Evolutionary conservation across 768 basidiomycete species (phyloP).

Genomic region (Suillus subaureus): DNA sequence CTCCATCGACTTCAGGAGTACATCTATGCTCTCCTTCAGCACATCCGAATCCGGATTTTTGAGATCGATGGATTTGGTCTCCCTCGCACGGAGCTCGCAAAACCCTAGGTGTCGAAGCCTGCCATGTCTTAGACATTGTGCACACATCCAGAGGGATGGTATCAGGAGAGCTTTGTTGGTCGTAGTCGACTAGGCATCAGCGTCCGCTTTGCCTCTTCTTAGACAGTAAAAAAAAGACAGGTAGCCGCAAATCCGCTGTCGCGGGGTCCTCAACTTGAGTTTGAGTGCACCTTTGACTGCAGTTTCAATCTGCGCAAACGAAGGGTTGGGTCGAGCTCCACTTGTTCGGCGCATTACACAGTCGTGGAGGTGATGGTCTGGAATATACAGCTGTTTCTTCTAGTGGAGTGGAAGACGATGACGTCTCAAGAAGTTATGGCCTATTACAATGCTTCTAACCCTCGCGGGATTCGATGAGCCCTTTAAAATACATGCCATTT

Average conservation of each 20-base stretch:
- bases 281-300: not conserved
- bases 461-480: not conserved
- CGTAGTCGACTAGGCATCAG: too few species aligned
- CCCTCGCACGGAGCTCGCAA: not conserved
- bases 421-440: not conserved
- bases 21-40: not conserved
- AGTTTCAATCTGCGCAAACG: not conserved
- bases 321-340: not conserved
- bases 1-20: not conserved
- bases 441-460: not conserved
- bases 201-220: too few species aligned
- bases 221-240: too few species aligned
- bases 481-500: not conserved
- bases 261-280: not conserved
- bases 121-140: not conserved
- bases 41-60: not conserved
- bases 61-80: not conserved
- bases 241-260: too few species aligned
- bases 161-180: too few species aligned
- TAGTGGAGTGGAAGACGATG: not conserved
- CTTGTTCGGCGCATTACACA: not conserved
- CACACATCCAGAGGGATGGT: not conserved
- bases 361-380: not conserved
- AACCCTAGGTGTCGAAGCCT: not conserved
- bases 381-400: not conserved